These are phyloP conservation scores for Lenwebbia sp. DNA, from an alignment of 345 rosid species.

Conservation along the genomic window DNA sequence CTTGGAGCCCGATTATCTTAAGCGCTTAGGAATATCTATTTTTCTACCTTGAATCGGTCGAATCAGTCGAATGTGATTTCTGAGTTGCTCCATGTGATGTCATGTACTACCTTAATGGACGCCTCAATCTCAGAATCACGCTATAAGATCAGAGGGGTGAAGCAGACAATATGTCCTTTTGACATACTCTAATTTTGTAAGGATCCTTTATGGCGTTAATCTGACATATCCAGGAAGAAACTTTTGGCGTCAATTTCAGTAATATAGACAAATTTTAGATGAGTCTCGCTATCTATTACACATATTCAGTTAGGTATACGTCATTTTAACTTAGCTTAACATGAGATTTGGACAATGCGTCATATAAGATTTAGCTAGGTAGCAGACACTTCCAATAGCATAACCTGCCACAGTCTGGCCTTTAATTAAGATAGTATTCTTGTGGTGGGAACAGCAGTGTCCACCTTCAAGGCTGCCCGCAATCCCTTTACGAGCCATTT, in stretches of 20 bases:
- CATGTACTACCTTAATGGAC: neutral
- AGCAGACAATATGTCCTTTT: neutral
- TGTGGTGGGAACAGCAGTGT: neutral
- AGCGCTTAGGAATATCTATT: neutral
- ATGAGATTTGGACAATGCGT: neutral
- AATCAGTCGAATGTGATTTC: neutral
- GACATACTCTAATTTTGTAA: neutral
- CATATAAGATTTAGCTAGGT: neutral
- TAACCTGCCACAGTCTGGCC: neutral
- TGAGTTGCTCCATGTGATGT: neutral
- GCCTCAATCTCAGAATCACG: neutral
- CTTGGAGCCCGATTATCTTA: neutral
- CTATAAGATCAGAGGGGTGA: neutral
- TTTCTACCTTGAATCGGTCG: neutral
- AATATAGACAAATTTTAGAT: neutral
- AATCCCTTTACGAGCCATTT: neutral
- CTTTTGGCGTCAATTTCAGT: neutral
- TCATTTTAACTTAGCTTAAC: neutral
- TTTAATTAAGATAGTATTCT: neutral
- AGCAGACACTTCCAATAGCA: neutral
- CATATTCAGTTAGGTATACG: neutral
- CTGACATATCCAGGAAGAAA: neutral
- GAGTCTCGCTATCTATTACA: neutral
- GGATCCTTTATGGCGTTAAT: neutral
- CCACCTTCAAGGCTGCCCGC: neutral